phyloP scores from a whole-genome alignment of 805 yeast species.

The Metschnikowia reukaufii region DNA sequence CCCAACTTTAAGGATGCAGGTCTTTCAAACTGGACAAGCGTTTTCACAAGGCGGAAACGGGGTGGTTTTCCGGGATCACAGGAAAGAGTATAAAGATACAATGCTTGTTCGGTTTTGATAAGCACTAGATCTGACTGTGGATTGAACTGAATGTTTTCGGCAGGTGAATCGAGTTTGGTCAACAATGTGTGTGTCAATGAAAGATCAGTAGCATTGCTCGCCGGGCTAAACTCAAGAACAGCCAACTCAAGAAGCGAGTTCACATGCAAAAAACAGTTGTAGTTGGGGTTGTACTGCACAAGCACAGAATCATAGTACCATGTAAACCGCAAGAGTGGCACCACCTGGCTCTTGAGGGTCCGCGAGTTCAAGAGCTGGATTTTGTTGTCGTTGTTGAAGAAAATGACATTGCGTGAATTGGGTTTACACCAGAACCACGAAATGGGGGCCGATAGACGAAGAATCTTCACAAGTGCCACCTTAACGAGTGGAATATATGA shows the following conservation, averaged over 20 bases:
- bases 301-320: slow-evolving; percentile 29
- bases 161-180: slow-evolving; percentile 6
- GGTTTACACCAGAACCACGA: slow-evolving; percentile 37
- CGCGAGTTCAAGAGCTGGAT: slow-evolving; percentile 38
- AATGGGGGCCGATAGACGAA: slow-evolving; percentile 35
- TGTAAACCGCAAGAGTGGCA: slow-evolving; percentile 26
- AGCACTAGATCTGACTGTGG: slow-evolving; percentile 18
- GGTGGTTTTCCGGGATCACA: background rate
- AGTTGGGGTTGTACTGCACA: slow-evolving; percentile 27
- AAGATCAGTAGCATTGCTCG: slow-evolving; percentile 1
- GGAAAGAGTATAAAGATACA: background rate
- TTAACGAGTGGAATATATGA: slow-evolving; percentile 28
- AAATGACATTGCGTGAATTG: slow-evolving; percentile 39
- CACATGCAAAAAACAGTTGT: slow-evolving; percentile 31
- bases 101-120: background rate
- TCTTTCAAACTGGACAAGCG: background rate
- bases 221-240: slow-evolving; percentile 17
- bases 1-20: background rate
- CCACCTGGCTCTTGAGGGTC: slow-evolving; percentile 29
- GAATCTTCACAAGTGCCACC: slow-evolving; percentile 29
- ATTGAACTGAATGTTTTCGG: slow-evolving; percentile 14
- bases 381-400: slow-evolving; percentile 26
- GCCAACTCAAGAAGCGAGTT: slow-evolving; percentile 29
- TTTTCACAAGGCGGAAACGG: background rate
- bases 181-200: slow-evolving; percentile 8